Percentiles rank a stretch among this genome's conserved stretches.
Evolutionary conservation across 306 rosid species (phyloP).

Genomic region (Boehmeria nivea): DNA sequence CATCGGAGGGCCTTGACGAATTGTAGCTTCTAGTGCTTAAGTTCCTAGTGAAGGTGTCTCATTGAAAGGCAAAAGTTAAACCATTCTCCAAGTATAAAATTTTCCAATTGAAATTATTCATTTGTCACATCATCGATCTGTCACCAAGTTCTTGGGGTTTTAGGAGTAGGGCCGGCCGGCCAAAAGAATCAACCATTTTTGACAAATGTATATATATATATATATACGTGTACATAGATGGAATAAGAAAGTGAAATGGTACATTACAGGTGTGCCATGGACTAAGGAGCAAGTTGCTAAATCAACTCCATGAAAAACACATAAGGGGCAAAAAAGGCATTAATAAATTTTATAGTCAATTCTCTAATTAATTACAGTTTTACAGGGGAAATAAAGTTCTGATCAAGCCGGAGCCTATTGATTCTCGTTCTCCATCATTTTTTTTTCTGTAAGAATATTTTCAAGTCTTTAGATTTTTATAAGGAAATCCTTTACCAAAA

Average conservation of each 20-base stretch:
- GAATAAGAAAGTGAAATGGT: neutral
- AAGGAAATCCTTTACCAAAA: neutral
- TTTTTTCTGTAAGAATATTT: neutral
- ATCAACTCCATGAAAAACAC: no score
- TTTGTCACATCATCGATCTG: conserved; percentile 17
- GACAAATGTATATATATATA: no score
- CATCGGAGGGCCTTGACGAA: neutral
- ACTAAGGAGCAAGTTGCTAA: no score
- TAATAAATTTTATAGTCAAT: no score
- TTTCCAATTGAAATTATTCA: conserved; percentile 5
- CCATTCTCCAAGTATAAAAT: neutral
- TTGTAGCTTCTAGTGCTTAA: neutral
- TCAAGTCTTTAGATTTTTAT: neutral
- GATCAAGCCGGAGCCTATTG: no score
- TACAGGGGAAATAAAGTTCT: no score
- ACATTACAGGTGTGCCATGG: no score
- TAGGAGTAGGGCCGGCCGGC: neutral
- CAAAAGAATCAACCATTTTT: neutral
- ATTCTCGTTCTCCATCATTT: no score
- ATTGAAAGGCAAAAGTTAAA: neutral
- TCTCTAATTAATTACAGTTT: no score
- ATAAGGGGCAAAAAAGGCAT: no score
- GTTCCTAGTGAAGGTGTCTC: neutral
- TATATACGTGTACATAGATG: no score
- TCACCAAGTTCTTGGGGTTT: neutral